Evolutionary conservation across 495 filamentous ascomycete species (phyloP), one percentile per base, ranked within the genome.

Genomic region (Elasticomyces elasticus): DNA sequence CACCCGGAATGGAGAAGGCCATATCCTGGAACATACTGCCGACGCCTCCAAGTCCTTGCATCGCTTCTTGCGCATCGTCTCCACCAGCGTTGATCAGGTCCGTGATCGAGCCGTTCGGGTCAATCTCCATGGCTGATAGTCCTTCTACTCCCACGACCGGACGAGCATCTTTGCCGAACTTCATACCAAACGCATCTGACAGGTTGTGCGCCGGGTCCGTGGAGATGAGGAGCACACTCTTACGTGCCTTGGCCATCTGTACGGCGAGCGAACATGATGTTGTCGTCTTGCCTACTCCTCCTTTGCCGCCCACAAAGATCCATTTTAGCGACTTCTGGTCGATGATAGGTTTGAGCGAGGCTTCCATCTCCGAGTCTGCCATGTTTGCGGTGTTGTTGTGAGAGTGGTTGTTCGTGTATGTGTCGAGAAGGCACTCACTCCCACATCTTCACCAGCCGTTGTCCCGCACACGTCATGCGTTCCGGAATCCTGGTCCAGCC

Each of bases 301-400:
- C 92, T 77, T 99, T 99, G 51, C 92, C 92, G 63, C 92, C 92
- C 45, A 97, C 94, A 64, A 99, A 99, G 69, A 99, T 94, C 94
- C 94, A 99, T 58, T 92, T 89, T 46, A 99, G 82, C 19, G 87
- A 83, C 64, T 85, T 86, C 68, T 99, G 92, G 73, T 89, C 86
- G 63, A 97, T 77, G 63, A 99, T 88, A 41, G 86, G 85, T 77
- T 95, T 86, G 66, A 99, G 86, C 33, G 88, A 87, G 17, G 94
- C 87, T 75, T 94, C 89, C 71, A 97, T 78, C 56, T 76, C 68
- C 5, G 33, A 2, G 55, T 57, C 55, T 26, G 55, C 55, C 55
- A 57, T 57, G 27, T 19, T 57, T 6, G 37, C 19, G n/a, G 37
- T 27, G 10, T 35, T 42, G 42, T 24, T 23, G 30, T 9, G 42